Conservation (phyloP, 331 rosid genomes). For the Cucumis variabilis region DNA sequence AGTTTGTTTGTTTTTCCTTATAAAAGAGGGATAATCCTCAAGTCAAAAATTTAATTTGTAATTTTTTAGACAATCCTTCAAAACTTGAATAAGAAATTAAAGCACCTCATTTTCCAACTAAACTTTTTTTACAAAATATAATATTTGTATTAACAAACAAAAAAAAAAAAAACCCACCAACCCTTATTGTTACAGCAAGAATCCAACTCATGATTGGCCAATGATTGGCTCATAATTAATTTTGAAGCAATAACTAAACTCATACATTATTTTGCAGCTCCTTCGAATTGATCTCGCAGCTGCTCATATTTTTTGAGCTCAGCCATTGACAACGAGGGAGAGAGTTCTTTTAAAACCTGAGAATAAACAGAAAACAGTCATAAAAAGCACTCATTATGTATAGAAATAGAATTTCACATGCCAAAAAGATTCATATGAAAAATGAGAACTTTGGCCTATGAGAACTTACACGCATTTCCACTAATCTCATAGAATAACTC, state of each 20-base stretch:
- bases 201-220: slow-evolving; percentile 26
- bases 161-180: not conserved
- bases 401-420: not conserved
- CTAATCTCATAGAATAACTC: no score
- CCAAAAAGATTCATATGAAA: not conserved
- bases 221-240: not conserved
- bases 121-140: not conserved
- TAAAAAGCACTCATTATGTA: not conserved
- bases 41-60: no score
- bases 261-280: slow-evolving; percentile 60
- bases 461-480: no score
- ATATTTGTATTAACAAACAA: not conserved
- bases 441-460: not conserved
- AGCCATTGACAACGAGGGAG: slow-evolving; percentile 80
- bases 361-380: slow-evolving; percentile 13
- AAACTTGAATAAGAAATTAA: not conserved
- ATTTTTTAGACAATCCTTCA: no score
- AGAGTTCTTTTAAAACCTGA: slow-evolving; percentile 79
- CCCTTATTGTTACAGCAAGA: not conserved
- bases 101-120: not conserved
- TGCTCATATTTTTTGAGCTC: slow-evolving; percentile 85
- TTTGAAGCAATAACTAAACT: not conserved
- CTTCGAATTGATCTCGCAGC: slow-evolving; percentile 93
- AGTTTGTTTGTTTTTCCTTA: no score
- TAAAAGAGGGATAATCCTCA: no score